A percentile compares a stretch with the other conserved stretches of the same genome.
phyloP scores from a whole-genome alignment of 2,329 filamentous ascomycete genomes.

The Daldinia sp. region DNA sequence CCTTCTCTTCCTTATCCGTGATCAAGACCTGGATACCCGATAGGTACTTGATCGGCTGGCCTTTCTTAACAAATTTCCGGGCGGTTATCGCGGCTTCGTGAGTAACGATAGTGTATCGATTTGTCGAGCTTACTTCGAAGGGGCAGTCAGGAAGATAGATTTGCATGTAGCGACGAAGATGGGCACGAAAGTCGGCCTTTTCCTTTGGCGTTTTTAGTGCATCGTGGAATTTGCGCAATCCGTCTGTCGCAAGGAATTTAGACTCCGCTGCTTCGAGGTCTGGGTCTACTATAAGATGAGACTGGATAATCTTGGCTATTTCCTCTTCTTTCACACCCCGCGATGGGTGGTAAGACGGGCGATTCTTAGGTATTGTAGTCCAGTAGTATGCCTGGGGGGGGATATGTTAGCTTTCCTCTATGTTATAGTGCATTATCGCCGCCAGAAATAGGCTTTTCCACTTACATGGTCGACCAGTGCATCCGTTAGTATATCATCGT shows the following conservation, averaged over 20 bases:
- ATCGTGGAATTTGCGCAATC: slow-evolving; percentile 74
- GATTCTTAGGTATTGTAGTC: slow-evolving; percentile 95
- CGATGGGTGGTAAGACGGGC: slow-evolving; percentile 82
- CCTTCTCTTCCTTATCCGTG: slow-evolving; percentile 87
- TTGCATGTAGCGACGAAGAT: slow-evolving; percentile 88
- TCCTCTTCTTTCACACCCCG: slow-evolving; percentile 76
- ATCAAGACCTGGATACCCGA: slow-evolving; percentile 91
- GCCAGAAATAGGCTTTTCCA: slow-evolving; percentile 37
- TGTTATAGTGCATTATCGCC: slow-evolving; percentile 1
- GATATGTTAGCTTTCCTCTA: slow-evolving; percentile 36
- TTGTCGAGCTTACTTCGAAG: slow-evolving; percentile 90
- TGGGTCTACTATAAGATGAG: slow-evolving; percentile 76
- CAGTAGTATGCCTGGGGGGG: slow-evolving; percentile 84
- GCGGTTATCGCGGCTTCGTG: slow-evolving; percentile 91
- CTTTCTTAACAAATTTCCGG: slow-evolving; percentile 77
- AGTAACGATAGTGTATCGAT: slow-evolving; percentile 90
- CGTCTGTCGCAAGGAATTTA: slow-evolving; percentile 75
- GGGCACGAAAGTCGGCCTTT: slow-evolving; percentile 83
- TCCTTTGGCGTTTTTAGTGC: slow-evolving; percentile 77
- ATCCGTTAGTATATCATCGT: slow-evolving; percentile 96
- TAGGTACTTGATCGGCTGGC: slow-evolving; percentile 89
- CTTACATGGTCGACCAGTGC: slow-evolving; percentile 92
- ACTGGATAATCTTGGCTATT: slow-evolving; percentile 67
- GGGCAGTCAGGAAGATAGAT: slow-evolving; percentile 94
- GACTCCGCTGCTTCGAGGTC: slow-evolving; percentile 75